phyloP scores from a whole-genome alignment of 2,329 filamentous ascomycete genomes.

The Paraphoma chrysanthemicola region DNA sequence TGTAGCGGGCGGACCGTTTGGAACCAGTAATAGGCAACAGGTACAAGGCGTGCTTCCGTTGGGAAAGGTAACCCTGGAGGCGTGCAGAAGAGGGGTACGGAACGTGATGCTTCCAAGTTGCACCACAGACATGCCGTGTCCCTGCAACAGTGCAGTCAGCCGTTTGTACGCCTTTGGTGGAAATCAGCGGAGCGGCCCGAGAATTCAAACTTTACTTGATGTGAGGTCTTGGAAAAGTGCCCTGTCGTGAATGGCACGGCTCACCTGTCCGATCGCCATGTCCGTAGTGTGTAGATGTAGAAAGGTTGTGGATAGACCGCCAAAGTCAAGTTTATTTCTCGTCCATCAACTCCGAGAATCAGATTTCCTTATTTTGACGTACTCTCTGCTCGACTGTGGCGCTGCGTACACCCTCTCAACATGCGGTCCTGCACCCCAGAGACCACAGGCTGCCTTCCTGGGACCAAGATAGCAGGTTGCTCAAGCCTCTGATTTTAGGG shows the following conservation, averaged over 20 bases:
- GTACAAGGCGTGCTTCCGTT: neutral
- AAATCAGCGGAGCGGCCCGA: conserved; percentile 12
- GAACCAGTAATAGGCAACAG: neutral
- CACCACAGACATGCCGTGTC: conserved; percentile 15
- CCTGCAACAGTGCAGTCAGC: conserved; percentile 3
- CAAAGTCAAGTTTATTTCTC: neutral
- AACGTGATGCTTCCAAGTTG: conserved; percentile 16
- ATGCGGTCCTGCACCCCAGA: neutral
- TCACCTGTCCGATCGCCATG: neutral
- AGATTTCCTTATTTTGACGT: neutral
- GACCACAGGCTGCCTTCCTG: conserved; percentile 4
- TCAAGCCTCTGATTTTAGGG: conserved; percentile 8
- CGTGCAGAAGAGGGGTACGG: conserved; percentile 18
- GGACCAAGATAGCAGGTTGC: conserved; percentile 13
- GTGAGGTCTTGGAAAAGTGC: neutral
- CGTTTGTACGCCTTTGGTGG: conserved; percentile 8
- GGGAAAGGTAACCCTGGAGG: conserved; percentile 3
- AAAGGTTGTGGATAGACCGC: neutral
- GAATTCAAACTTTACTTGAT: neutral
- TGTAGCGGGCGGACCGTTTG: neutral
- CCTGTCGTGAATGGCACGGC: neutral
- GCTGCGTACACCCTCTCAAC: conserved; percentile 8
- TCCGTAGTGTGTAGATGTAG: neutral
- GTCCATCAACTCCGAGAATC: neutral
- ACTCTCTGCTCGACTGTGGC: conserved; percentile 12